phyloP scores from a whole-genome alignment of 2,329 filamentous ascomycete species.

The Penicillium sp. region DNA sequence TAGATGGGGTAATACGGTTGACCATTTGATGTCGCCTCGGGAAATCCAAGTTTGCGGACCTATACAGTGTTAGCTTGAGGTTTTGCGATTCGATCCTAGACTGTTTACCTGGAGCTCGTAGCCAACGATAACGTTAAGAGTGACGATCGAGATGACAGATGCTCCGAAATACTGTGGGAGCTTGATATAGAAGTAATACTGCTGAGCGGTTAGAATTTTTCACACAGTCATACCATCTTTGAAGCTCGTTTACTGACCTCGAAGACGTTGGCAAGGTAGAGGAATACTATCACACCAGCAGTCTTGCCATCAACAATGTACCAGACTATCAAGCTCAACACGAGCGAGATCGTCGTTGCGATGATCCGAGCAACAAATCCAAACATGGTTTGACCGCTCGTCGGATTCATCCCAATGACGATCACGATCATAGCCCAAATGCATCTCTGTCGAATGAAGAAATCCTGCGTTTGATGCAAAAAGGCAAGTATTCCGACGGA shows the following conservation, averaged over 20 bases:
- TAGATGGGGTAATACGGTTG: slow-evolving; percentile 72
- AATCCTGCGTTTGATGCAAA: slow-evolving; percentile 62
- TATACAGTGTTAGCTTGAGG: slow-evolving; percentile 4
- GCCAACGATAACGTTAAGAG: slow-evolving; percentile 65
- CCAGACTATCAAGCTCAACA: slow-evolving; percentile 65
- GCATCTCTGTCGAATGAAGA: slow-evolving; percentile 68
- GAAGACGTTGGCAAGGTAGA: slow-evolving; percentile 66
- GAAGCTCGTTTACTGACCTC: slow-evolving; percentile 35
- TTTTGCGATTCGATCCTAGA: neutral
- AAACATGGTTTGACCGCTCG: slow-evolving; percentile 68
- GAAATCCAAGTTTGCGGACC: slow-evolving; percentile 56
- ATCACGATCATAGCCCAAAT: slow-evolving; percentile 78
- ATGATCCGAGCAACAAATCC: slow-evolving; percentile 66
- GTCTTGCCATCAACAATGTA: slow-evolving; percentile 68
- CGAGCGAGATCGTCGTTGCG: slow-evolving; percentile 66
- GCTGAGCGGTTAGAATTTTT: neutral
- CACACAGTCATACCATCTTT: neutral
- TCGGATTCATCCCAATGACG: slow-evolving; percentile 68
- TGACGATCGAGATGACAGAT: slow-evolving; percentile 61
- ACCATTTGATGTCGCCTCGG: slow-evolving; percentile 57
- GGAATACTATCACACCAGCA: slow-evolving; percentile 66
- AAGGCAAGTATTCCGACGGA: slow-evolving; percentile 69
- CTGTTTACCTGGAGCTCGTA: slow-evolving; percentile 65
- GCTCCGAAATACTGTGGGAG: slow-evolving; percentile 63
- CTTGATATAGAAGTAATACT: slow-evolving; percentile 69